Base-by-base conservation (phyloP, 169 alveolate genomes). In the Eimeria sp. region DNA sequence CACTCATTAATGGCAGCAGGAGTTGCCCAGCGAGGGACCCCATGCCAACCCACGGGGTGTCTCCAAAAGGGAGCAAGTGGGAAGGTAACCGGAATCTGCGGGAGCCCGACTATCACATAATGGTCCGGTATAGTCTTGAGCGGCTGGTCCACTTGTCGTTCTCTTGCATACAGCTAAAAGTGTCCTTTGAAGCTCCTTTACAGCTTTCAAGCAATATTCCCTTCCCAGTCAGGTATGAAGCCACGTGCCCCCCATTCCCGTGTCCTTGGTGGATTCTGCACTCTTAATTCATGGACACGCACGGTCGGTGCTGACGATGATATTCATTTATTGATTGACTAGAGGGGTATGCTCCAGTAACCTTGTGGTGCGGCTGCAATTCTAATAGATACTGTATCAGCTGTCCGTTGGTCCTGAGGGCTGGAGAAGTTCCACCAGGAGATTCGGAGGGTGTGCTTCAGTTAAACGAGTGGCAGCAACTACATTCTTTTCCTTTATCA, bases 161-260 rank as follows among this genome's bases (percentile, higher is more conserved):
- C n/a, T 88, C 94, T 27, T 93, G 96, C 61, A 20, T 80, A 27
- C 96, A 93, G 93, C 86, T 93, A 80, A 80, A 82, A 45, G 73
- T 93, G 61, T 75, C 75, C 1, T 45, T 93, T 63, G 93, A 82
- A 67, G 93, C 96, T n/a, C 96, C 96, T 4, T 58, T 93, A 70
- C 78, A 87, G 61, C n/a, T 93, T 45, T 49, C 96, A 20, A 51
- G 83, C 7, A 93, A 87, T 49, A 70, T 93, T 40, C 96, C 96
- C 6, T 93, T 93, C 49, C 88, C 87, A 25, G 78, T 93, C 93
- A 80, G 65, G 95, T 91, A 34, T 4, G 87, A 45, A 22, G 5
- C 40, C 47, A 30, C 51, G 27, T 22, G n/a, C 4, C 14, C 11
- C 40, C 9, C 76, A 2, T 45, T n/a, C 27, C 76, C 51, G 27